These are phyloP conservation scores for Saraca asoca DNA, from an alignment of 331 rosid species.

Conservation along the genomic window DNA sequence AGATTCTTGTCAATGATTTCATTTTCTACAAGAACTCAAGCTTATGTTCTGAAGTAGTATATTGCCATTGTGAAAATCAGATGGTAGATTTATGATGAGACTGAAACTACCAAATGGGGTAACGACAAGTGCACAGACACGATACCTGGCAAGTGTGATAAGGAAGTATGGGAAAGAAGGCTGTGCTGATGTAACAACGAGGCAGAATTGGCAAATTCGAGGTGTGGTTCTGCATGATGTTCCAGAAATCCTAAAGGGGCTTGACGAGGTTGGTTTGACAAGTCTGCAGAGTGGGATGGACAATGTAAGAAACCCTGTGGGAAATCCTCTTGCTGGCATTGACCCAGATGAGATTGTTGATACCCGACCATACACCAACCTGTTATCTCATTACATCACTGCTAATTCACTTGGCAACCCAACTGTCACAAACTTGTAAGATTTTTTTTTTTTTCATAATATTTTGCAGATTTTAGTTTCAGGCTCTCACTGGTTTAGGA, in stretches of 20 bases:
- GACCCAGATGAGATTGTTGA: slow-evolving; percentile 83
- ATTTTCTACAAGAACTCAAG: background rate
- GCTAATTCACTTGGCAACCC: slow-evolving; percentile 79
- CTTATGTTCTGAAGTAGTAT: background rate
- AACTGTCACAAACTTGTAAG: slow-evolving; percentile 77
- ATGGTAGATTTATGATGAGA: slow-evolving; percentile 99
- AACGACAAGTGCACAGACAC: slow-evolving; percentile 80
- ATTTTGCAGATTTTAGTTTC: background rate
- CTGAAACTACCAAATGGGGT: slow-evolving; percentile 94
- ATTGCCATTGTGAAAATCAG: slow-evolving; percentile 41
- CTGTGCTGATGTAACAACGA: slow-evolving; percentile 90
- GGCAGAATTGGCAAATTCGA: slow-evolving; percentile 96
- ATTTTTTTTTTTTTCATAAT: background rate
- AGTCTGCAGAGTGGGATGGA: slow-evolving; percentile 99
- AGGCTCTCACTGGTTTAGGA: background rate
- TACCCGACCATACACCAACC: slow-evolving; percentile 75
- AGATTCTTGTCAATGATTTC: background rate
- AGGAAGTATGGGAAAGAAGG: slow-evolving; percentile 86
- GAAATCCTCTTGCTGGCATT: slow-evolving; percentile 92
- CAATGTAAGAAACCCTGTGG: slow-evolving; percentile 96
- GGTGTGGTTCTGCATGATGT: slow-evolving; percentile 84
- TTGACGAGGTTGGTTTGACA: slow-evolving; percentile 77
- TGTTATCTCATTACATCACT: slow-evolving; percentile 82
- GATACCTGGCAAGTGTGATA: slow-evolving; percentile 78
- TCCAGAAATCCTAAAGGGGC: slow-evolving; percentile 80